Evolutionary conservation across 108 stramenopile genomes (phyloP), one percentile per base, ranked within the genome.

Genomic region (Skeletonema tropicum): DNA sequence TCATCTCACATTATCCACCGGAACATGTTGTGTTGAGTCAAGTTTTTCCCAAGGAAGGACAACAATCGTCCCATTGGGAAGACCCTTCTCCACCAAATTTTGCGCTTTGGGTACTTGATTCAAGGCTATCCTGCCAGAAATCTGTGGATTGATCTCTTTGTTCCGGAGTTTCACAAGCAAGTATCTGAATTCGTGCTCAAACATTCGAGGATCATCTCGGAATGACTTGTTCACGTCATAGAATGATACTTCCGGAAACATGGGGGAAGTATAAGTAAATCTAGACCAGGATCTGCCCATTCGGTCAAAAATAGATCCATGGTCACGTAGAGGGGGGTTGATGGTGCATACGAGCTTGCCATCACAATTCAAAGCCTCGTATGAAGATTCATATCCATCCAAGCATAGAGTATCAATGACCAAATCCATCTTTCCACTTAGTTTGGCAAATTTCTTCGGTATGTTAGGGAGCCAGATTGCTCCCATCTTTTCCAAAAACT

Each of bases 101-200:
- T 92, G 91, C 10, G 86, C 83, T 30, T 84, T 77, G 29, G 87
- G 86, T 17, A 92, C 91, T 61, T 89, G 84, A 35, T 81, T 74
- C 58, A 89, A 66, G 10, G 81, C 48, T 14, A 90, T 76, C 17
- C 85, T 60, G 26, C 88, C 82, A 26, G 84, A 83, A 70, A 90
- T 83, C 65, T 88, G 74, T n/a, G 91, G 89, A 15, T 77, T 81
- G 32, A 90, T 86, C 41, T 85, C 74, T n/a, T 82, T 68, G 13
- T 75, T 71, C 49, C 84, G 64, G 59, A 92, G 64, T 23, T 87
- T 68, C 19, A 75, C 60, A 15, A 87, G 79, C 36, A 92, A 64
- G 62, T 85, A 75, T 36, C 76, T 57, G 41, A 92, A 49, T 45
- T 92, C 87, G 21, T 76, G 73, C 64, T 82, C 59, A 72, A 74